Conservation (phyloP, 163 green algal species). For the Scenedesmus sp. region DNA sequence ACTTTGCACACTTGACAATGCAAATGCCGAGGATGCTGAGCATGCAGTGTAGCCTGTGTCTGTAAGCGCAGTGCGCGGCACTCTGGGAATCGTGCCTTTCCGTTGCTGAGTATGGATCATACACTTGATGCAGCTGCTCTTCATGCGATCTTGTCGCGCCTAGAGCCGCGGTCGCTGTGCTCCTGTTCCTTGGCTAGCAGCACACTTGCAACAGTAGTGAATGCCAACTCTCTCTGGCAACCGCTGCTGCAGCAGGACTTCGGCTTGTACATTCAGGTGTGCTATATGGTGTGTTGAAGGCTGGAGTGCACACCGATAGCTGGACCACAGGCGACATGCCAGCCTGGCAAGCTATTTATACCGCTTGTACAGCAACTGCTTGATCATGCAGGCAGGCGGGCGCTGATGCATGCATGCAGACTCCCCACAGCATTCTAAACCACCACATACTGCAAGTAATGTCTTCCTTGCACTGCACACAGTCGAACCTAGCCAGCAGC, state of each 20-base stretch:
- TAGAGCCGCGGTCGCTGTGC: not conserved
- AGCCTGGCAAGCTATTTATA: not conserved
- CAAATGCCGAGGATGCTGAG: not conserved
- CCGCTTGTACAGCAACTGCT: not conserved
- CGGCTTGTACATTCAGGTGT: not conserved
- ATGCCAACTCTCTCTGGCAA: constrained; percentile 14
- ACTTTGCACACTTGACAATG: not conserved
- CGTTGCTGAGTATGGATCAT: not conserved
- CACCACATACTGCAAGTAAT: not conserved
- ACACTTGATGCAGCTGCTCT: constrained; percentile 9
- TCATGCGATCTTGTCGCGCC: not conserved
- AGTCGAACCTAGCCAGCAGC: not conserved
- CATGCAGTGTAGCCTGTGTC: not conserved
- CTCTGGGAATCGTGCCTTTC: not conserved
- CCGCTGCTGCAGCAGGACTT: constrained; percentile 13
- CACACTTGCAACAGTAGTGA: constrained; percentile 10
- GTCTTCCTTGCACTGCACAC: not conserved
- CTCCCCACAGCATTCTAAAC: not conserved
- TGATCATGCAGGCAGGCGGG: not conserved
- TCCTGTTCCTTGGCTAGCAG: not conserved
- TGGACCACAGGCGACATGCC: not conserved
- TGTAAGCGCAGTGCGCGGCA: not conserved
- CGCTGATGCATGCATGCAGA: not conserved
- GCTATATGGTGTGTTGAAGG: not conserved
- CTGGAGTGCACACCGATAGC: not conserved